Percentiles rank a stretch among this genome's conserved stretches.
Conservation (phyloP, 2,329 filamentous ascomycete genomes). For the Ceratocystis alfenasii region DNA sequence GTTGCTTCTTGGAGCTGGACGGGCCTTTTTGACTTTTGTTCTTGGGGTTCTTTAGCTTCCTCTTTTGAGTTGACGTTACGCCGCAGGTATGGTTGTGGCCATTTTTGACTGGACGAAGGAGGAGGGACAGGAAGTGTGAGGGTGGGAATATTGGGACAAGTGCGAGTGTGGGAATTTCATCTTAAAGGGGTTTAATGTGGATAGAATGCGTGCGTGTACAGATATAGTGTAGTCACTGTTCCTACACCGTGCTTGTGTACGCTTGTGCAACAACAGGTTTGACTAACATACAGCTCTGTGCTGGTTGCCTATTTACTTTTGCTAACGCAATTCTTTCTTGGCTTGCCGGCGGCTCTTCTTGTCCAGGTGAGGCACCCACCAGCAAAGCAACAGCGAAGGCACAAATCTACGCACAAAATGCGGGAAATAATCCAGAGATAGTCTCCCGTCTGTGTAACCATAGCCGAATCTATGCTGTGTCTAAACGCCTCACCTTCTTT, state of each 20-base stretch:
- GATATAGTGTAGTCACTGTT: neutral
- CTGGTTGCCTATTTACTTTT: no score
- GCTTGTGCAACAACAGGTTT: neutral
- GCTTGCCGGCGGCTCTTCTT: no score
- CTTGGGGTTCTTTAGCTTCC: neutral
- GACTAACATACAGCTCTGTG: neutral
- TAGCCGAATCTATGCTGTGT: slow-evolving; percentile 1
- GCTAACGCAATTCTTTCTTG: no score
- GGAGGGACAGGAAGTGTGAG: neutral
- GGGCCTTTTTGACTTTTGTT: neutral
- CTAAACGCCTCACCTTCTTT: neutral
- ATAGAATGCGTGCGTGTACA: neutral
- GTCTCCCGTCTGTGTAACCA: slow-evolving; percentile 7
- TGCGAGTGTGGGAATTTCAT: neutral
- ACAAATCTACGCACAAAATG: neutral
- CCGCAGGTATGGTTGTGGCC: neutral
- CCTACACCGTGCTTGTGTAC: neutral
- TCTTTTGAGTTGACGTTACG: neutral
- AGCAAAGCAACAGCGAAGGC: neutral
- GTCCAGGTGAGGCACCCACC: no score
- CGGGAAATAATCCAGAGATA: neutral
- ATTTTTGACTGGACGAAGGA: neutral
- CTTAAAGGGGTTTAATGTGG: neutral
- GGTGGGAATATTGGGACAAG: neutral
- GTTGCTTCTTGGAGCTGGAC: neutral